These are phyloP conservation scores for Grosmannia serpens DNA, from an alignment of 2,329 filamentous ascomycete species.

Conservation along the genomic window DNA sequence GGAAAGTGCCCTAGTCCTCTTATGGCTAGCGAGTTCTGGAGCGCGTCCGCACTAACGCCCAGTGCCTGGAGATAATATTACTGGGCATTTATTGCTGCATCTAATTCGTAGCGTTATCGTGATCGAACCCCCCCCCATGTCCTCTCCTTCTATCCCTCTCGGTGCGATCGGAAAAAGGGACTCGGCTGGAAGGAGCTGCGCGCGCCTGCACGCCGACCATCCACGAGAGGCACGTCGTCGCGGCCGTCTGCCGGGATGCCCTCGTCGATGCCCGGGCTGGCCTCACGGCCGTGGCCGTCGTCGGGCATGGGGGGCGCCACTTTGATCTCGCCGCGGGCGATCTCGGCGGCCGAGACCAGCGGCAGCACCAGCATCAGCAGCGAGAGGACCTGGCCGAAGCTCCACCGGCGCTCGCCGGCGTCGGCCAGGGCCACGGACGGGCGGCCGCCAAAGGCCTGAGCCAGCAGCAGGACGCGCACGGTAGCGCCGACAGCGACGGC, in stretches of 20 bases:
- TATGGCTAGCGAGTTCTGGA: background rate
- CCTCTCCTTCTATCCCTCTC: too few relatives aligned
- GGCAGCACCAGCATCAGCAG: constrained; percentile 49
- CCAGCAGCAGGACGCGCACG: constrained; percentile 42
- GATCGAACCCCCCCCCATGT: too few relatives aligned
- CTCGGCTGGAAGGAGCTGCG: too few relatives aligned
- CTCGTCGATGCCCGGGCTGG: background rate
- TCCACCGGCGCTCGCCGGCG: constrained; percentile 44
- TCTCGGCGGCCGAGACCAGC: constrained; percentile 47
- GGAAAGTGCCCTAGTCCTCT: background rate
- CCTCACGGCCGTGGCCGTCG: background rate
- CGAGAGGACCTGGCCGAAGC: constrained; percentile 51
- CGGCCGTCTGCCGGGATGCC: too few relatives aligned
- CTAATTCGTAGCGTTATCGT: too few relatives aligned
- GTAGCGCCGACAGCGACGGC: constrained; percentile 48
- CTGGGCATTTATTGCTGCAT: too few relatives aligned
- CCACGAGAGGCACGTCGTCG: too few relatives aligned
- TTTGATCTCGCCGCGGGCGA: constrained; percentile 20
- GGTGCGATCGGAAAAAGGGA: too few relatives aligned
- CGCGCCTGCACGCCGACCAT: too few relatives aligned
- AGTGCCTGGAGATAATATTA: too few relatives aligned
- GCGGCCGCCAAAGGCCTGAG: constrained; percentile 48
- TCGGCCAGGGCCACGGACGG: constrained; percentile 40
- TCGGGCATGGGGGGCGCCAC: background rate
- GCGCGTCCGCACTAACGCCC: too few relatives aligned